A percentile compares a stretch with the other conserved stretches of the same genome.
Conservation (phyloP, 179 eudicot species). For the Beta corolliflora region DNA sequence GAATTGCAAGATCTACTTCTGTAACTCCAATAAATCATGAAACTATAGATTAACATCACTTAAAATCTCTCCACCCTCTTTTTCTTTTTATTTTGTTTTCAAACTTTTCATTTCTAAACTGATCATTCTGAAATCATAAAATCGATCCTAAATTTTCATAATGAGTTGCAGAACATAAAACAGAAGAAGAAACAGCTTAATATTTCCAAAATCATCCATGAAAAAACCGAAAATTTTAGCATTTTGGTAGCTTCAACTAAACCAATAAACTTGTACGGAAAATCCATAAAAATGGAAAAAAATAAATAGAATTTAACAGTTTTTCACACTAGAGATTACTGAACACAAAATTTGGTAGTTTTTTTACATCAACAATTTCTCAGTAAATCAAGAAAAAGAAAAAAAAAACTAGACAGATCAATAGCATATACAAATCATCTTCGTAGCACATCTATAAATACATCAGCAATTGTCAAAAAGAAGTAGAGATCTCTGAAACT, state of each 20-base stretch:
- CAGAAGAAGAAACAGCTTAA: background rate
- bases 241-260: background rate
- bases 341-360: too few species aligned
- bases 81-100: background rate
- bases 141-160: background rate
- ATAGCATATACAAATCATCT: too few species aligned
- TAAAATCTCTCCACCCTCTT: background rate
- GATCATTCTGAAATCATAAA: background rate
- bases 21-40: background rate
- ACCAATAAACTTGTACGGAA: background rate
- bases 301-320: background rate
- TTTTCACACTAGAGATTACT: too few species aligned
- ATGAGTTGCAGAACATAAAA: background rate
- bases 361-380: too few species aligned
- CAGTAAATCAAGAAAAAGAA: too few species aligned
- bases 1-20: background rate
- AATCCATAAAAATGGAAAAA: background rate
- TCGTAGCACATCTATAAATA: too few species aligned
- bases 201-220: background rate
- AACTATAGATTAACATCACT: background rate
- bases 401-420: too few species aligned
- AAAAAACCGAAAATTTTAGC: background rate
- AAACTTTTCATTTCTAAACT: background rate
- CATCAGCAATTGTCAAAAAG: too few species aligned
- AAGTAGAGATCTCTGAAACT: too few species aligned